phyloP scores from a whole-genome alignment of 805 yeast genomes.

The Debaryomyces tyrocola region DNA sequence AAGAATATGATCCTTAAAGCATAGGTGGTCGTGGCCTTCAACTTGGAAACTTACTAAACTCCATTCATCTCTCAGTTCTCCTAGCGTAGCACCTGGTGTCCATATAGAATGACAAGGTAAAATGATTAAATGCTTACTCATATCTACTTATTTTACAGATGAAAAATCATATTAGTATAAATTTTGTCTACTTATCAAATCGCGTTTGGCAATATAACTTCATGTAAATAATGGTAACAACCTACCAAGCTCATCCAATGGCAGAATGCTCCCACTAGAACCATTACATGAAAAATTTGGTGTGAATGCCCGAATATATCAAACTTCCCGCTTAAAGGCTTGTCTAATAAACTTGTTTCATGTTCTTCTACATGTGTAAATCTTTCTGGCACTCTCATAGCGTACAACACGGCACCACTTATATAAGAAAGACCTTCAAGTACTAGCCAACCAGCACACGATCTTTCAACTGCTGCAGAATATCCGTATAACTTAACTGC shows the following conservation, averaged over 20 bases:
- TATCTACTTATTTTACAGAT: neutral
- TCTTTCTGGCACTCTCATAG: conserved; percentile 76
- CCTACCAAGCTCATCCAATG: conserved; percentile 66
- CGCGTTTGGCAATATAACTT: conserved; percentile 4
- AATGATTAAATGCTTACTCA: conserved; percentile 23
- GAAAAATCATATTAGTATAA: no score
- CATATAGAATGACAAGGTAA: conserved; percentile 62
- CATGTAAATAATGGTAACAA: conserved; percentile 54
- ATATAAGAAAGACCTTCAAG: conserved; percentile 76
- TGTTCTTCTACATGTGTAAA: conserved; percentile 29
- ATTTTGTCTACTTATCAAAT: neutral
- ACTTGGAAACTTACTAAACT: conserved; percentile 62
- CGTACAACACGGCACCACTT: conserved; percentile 77
- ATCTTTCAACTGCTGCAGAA: conserved; percentile 46
- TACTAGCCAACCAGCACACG: conserved; percentile 61
- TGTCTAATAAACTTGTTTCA: conserved; percentile 10
- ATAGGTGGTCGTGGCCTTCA: conserved; percentile 67
- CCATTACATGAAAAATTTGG: conserved; percentile 78
- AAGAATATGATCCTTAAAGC: conserved; percentile 62
- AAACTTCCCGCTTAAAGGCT: conserved; percentile 32
- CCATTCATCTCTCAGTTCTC: conserved; percentile 60
- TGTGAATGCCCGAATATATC: conserved; percentile 82
- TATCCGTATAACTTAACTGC: conserved; percentile 54
- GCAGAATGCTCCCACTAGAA: conserved; percentile 72
- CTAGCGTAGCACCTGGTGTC: conserved; percentile 45